A percentile compares a stretch with the other conserved stretches of the same genome.
Conservation (phyloP, 2,329 filamentous ascomycete genomes). For the Pseudocercospora vitis region DNA sequence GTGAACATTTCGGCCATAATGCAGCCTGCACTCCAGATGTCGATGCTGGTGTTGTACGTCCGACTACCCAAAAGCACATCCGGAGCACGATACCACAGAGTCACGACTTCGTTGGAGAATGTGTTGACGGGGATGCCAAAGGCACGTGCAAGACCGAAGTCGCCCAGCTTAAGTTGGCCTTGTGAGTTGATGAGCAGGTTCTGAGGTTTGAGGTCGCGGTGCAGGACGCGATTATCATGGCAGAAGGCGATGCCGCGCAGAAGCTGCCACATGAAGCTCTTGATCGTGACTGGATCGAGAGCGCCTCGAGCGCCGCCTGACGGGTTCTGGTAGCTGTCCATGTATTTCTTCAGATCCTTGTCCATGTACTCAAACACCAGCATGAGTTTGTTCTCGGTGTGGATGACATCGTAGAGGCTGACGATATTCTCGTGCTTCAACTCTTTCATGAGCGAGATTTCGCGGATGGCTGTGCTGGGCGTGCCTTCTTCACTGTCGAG, state of each 20-base stretch:
- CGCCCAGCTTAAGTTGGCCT: constrained; percentile 84
- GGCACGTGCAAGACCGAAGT: constrained; percentile 85
- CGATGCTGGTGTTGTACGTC: constrained; percentile 89
- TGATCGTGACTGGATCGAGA: constrained; percentile 75
- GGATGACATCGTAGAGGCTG: constrained; percentile 84
- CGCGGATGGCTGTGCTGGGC: constrained; percentile 87
- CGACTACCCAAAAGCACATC: constrained; percentile 88
- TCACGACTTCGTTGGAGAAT: constrained; percentile 93
- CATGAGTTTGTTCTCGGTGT: constrained; percentile 93
- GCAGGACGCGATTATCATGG: constrained; percentile 82
- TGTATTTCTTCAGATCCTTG: constrained; percentile 91
- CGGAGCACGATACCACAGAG: constrained; percentile 87
- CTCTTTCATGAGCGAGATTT: constrained; percentile 91
- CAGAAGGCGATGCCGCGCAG: constrained; percentile 84
- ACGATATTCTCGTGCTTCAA: constrained; percentile 93
- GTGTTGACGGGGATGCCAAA: constrained; percentile 89
- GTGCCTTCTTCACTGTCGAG: constrained; percentile 93
- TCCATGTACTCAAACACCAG: constrained; percentile 91
- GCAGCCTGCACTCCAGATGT: constrained; percentile 94
- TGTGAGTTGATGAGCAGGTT: constrained; percentile 84
- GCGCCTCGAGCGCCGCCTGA: constrained; percentile 60
- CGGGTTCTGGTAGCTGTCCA: constrained; percentile 84
- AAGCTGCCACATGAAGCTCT: constrained; percentile 89
- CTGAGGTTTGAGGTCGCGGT: constrained; percentile 87
- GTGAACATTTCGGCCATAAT: constrained; percentile 98